Evolutionary conservation across 2,329 filamentous ascomycete species (phyloP).

Genomic region (Ophiostoma quercus): DNA sequence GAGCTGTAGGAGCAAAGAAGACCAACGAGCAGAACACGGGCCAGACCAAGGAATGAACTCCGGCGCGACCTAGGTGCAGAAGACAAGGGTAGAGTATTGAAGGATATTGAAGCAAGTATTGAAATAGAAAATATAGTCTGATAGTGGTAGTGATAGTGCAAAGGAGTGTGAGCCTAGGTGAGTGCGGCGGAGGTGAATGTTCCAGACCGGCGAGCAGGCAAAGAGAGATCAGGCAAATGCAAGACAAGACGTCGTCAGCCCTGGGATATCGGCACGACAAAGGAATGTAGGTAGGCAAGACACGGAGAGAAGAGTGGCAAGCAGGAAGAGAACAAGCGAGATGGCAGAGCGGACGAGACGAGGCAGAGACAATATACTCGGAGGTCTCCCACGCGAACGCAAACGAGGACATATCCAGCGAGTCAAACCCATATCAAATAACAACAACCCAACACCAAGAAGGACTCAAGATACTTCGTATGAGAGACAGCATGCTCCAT

Average conservation of each 20-base stretch:
- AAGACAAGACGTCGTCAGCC: slow-evolving; percentile 17
- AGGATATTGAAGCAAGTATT: not conserved
- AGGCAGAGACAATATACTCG: slow-evolving; percentile 2
- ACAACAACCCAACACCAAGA: not conserved
- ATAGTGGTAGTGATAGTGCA: slow-evolving; percentile 12
- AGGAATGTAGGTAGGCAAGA: slow-evolving; percentile 20
- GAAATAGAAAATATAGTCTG: not conserved
- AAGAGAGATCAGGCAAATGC: not conserved
- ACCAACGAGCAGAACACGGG: not conserved
- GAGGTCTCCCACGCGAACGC: not conserved
- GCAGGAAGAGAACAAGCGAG: not conserved
- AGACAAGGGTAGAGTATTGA: slow-evolving; percentile 4
- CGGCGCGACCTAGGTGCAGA: slow-evolving; percentile 5
- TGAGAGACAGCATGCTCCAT: not conserved
- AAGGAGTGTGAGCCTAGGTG: slow-evolving; percentile 16
- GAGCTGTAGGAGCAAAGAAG: not conserved
- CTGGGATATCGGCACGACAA: slow-evolving; percentile 8
- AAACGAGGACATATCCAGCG: not conserved
- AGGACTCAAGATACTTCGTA: not conserved
- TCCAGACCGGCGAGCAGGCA: slow-evolving; percentile 11
- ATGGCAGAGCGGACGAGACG: not conserved
- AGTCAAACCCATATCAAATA: not conserved
- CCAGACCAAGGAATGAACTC: slow-evolving; percentile 3
- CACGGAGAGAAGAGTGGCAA: not conserved
- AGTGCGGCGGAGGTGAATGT: slow-evolving; percentile 3